phyloP scores from a whole-genome alignment of 805 yeast species.

The Saccharomycopsis guyanensis region DNA sequence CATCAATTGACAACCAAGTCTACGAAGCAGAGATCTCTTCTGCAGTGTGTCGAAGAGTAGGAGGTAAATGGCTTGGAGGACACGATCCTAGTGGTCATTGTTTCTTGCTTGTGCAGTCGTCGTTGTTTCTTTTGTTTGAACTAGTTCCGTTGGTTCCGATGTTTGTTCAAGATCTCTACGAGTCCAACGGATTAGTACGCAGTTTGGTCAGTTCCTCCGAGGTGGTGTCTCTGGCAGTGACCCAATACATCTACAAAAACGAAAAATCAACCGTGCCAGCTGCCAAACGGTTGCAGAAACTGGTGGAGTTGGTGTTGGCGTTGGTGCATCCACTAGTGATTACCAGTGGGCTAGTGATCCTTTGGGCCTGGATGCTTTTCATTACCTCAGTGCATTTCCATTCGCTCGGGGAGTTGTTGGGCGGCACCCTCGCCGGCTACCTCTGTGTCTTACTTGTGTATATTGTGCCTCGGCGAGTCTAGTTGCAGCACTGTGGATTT shows the following conservation, averaged over 20 bases:
- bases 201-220: constrained; percentile 4
- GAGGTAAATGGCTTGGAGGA: constrained; percentile 75
- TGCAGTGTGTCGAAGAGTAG: constrained; percentile 44
- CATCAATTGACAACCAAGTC: not conserved
- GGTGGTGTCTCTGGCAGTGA: not conserved
- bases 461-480: constrained; percentile 3
- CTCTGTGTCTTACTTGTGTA: constrained; percentile 13
- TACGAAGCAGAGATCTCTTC: constrained; percentile 26
- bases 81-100: constrained; percentile 97
- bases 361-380: constrained; percentile 86
- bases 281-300: constrained; percentile 2
- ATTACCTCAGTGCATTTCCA: constrained; percentile 85
- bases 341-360: constrained; percentile 29
- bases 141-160: constrained; percentile 32
- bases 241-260: constrained; percentile 18
- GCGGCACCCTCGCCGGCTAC: constrained; percentile 18
- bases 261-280: not conserved
- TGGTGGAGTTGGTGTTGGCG: constrained; percentile 7
- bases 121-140: constrained; percentile 62
- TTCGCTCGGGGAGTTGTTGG: constrained; percentile 29
- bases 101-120: constrained; percentile 63
- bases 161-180: constrained; percentile 29
- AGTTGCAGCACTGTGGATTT: too few relatives aligned
- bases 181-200: constrained; percentile 10
- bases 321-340: constrained; percentile 25